Conservation (phyloP, 257 asterid genomes). For the Lavandula angustifolia region DNA sequence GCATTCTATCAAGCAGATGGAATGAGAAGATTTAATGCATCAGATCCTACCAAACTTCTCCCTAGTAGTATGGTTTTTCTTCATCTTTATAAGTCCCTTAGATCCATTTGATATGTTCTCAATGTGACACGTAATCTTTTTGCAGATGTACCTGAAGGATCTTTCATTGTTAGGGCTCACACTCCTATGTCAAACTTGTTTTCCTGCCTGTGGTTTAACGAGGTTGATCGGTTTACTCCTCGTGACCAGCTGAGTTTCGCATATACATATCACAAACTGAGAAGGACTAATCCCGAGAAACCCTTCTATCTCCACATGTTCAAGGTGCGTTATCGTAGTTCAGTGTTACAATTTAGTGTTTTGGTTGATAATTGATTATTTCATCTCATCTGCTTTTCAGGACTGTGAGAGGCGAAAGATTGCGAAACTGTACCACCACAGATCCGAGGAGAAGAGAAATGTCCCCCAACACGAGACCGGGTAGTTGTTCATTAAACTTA, state of each 20-base stretch:
- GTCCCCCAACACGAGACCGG: conserved; percentile 42
- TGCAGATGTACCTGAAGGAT: conserved; percentile 99
- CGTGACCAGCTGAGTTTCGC: conserved; percentile 99
- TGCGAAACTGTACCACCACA: conserved; percentile 85
- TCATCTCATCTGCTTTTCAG: conserved; percentile 40
- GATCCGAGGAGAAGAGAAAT: conserved; percentile 69
- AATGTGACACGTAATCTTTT: conserved; percentile 26
- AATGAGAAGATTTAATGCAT: conserved; percentile 68
- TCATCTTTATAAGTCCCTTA: conserved; percentile 16
- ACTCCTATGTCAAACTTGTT: conserved; percentile 98
- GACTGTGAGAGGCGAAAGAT: conserved; percentile 97
- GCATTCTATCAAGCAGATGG: conserved; percentile 83
- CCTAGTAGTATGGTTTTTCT: conserved; percentile 73
- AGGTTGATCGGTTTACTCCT: conserved; percentile 94
- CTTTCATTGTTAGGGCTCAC: conserved; percentile 93
- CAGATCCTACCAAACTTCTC: conserved; percentile 81
- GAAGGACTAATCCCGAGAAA: conserved; percentile 77
- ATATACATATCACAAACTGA: conserved; percentile 80
- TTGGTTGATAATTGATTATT: background rate
- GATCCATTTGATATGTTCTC: conserved; percentile 4
- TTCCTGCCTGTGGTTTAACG: conserved; percentile 98
- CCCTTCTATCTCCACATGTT: conserved; percentile 88
- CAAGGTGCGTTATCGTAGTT: conserved; percentile 54
- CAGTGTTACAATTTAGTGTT: background rate
- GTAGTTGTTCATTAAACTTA: conserved; percentile 36